Base-by-base conservation (phyloP, 2,329 filamentous ascomycete genomes). In the Fusarium citri region DNA sequence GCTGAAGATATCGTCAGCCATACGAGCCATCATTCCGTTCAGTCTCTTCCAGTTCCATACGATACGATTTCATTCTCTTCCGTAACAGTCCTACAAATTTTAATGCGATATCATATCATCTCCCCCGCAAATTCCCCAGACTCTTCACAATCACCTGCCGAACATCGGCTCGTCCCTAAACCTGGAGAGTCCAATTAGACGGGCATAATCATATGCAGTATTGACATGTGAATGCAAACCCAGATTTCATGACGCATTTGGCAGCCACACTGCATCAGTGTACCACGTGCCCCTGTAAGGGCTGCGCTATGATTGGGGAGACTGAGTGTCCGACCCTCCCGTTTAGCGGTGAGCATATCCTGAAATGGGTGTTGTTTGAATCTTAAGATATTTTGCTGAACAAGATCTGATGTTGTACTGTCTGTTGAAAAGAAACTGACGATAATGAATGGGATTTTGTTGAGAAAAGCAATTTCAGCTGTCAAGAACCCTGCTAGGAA, bases 61-160 rank as follows among this genome's bases (percentile, higher is more conserved):
- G 3, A 23, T 9, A 15, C 20, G 5, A 16, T 18, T 9, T 41
- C 16, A 42, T 37, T 45, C 15, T 22, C 34, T 6, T 7, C 10
- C 34, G 5, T 12, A 4, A 31, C 25, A 41, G 31, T 28, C 37
- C 22, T 45, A 26, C 42, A 45, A 23, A 20, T 47, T 16, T 9
- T 43, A 57, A 8, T 26, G 26, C 26, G 9, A 9, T 26, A 56
- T 51, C 53, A 55, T 55, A 55, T 60, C 59, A 60, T 55, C 31
- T 41, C 64, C 68, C 68, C 68, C 68, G 64, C 68, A 70, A 51
- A 68, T 72, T 71, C 67, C 69, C 69, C 69, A 68, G 69, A 71
- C 55, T 72, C 20, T 7, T 25, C 42, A 45, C 20, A 42, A 67
- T 70, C 69, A 72, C 53, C 69, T 72, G 69, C 70, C 67, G 58